Evolutionary conservation across 305 asterid species (phyloP).

Genomic region (Nicotiana rustica): DNA sequence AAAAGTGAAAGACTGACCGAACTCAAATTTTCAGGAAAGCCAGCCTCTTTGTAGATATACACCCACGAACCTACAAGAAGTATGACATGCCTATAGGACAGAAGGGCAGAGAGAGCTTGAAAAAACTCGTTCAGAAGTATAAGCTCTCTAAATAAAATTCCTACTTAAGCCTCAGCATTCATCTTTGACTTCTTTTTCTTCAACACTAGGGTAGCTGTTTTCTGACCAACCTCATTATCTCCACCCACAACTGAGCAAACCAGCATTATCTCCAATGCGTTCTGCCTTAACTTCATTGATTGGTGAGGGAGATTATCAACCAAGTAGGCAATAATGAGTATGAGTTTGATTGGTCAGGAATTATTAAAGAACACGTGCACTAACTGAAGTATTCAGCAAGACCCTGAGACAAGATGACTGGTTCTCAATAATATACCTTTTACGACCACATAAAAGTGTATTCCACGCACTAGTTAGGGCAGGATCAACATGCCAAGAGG

Average conservation of each 20-base stretch:
- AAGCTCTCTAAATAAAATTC: constrained; percentile 7
- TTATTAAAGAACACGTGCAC: background rate
- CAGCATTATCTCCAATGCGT: background rate
- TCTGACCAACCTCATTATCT: constrained; percentile 3
- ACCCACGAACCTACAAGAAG: constrained; percentile 2
- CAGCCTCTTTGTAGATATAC: background rate
- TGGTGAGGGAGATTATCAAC: background rate
- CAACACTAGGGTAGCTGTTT: constrained; percentile 10
- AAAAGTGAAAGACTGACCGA: background rate
- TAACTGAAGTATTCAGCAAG: constrained; percentile 23
- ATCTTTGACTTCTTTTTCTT: constrained; percentile 20
- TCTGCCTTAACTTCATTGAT: background rate
- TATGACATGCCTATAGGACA: background rate
- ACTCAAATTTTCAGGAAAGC: background rate
- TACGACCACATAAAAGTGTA: constrained; percentile 93
- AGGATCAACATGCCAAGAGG: constrained; percentile 99
- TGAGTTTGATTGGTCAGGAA: constrained; percentile 20
- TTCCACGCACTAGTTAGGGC: constrained; percentile 99
- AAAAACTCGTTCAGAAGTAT: background rate
- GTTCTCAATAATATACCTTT: constrained; percentile 60
- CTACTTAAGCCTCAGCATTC: background rate
- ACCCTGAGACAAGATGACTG: constrained; percentile 17
- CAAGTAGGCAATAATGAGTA: background rate
- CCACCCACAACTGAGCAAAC: background rate
- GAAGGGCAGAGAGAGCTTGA: constrained; percentile 25